Evolutionary conservation across 2,329 filamentous ascomycete species (phyloP), one percentile per base, ranked within the genome.

Genomic region (Botryosphaeria dothidea): DNA sequence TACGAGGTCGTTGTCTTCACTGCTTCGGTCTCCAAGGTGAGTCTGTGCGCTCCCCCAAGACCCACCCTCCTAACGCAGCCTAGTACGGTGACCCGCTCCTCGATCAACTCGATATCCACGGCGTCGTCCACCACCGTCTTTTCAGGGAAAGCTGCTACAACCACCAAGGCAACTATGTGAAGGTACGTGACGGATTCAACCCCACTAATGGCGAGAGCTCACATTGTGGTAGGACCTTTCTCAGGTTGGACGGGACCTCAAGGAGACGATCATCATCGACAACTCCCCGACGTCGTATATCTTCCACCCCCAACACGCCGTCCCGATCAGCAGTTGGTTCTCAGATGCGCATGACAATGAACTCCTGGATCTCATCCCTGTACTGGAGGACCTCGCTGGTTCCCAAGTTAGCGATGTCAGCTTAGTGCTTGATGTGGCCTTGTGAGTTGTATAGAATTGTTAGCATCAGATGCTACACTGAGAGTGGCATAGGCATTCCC

Each of bases 271-370:
- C 76, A 99, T 99, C 78, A 99, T 99, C 74, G 95, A 99, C 83
- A 99, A 99, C 81, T 98, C 95, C 52, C 95, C 95, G 2, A 99
- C 95, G 4, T 98, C 94, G 13, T 99, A 99, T 83, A 98, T 99
- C 73, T 99, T 99, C 86, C 95, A 99, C 77, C 95, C 95, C 25
- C 94, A 99, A 82, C 95, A 99, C 78, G 95, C 95, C 67, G 94
- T 99, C 57, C 95, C 95, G 27, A 99, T 99, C 82, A 97, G 93
- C 86, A 98, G 94, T 84, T 99, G 95, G 95, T 99, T 99, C 82
- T 97, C 93, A 70, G 95, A 99, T 81, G 95, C 95, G 67, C 95
- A 99, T 80, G 95, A 99, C 82, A 99, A 99, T 80, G 95, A 99
- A 84, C 86, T 99, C 68, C 85, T 99, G 74, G 95, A 99, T 78